Evolutionary conservation across 305 asterid species (phyloP), one percentile per base, ranked within the genome.

Genomic region (Ilex paraguariensis): DNA sequence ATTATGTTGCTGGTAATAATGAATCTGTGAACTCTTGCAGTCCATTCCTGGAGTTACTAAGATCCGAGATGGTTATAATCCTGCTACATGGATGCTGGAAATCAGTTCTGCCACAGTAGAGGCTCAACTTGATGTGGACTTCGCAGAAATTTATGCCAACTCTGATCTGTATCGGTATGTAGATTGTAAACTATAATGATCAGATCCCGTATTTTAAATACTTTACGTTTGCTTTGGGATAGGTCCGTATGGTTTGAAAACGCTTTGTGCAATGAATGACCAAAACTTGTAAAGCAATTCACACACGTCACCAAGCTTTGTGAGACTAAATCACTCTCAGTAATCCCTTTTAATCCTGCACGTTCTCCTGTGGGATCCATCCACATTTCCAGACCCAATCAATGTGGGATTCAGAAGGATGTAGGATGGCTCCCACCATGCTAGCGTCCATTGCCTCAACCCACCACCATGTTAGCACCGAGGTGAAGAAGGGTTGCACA

Each of bases 71-170:
- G 83, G 73, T 16, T 68, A 67, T 54, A 81, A 81, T 65, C 86
- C 86, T 1, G 83, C 86, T 16, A 78, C 87, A 45, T 81, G 87
- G 87, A 81, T 81, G 87, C 69, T 78, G 11, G 82, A 81, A 48
- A 70, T 78, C 28, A 81, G 72, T 33, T 67, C 82, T 1, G 17
- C 84, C 13, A 74, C 80, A 10, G 65, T 67, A 16, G 87, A 81
- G 65, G 49, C 69, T 60, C 73, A 66, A 63, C 76, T 78, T 32
- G 81, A 59, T 12, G 11, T 81, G 14, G 77, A 81, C 64, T 81
- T 78, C 62, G 76, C 77, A 4, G 82, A 73, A 57, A 61, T 70
- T 10, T 81, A 63, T 63, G 32, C 67, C 30, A 76, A 69, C 61
- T 81, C 84, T 60, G 56, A 64, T 31, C 73, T 75, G 10, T 59